phyloP scores from a whole-genome alignment of 108 stramenopile genomes.

The Skeletonema grethae region DNA sequence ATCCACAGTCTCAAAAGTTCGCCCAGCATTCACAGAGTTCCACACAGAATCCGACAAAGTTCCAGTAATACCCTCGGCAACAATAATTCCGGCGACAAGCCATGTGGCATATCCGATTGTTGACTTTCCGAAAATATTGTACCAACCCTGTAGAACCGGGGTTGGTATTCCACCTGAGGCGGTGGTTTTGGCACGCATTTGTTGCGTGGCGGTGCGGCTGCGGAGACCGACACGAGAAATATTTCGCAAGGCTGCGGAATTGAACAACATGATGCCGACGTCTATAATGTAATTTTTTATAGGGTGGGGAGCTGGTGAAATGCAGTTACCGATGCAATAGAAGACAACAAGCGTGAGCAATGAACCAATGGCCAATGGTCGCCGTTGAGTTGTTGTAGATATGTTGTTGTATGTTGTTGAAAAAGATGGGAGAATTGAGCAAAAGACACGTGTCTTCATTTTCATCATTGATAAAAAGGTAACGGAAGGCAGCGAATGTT shows the following conservation, averaged over 20 bases:
- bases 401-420: too few relatives aligned
- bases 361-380: too few relatives aligned
- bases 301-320: too few relatives aligned
- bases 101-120: conserved; percentile 85
- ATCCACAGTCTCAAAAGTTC: conserved; percentile 80
- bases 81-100: conserved; percentile 73
- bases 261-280: conserved; percentile 26
- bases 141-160: conserved; percentile 38
- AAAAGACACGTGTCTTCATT: too few relatives aligned
- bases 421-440: too few relatives aligned
- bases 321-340: too few relatives aligned
- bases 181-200: conserved; percentile 36
- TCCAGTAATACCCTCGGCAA: conserved; percentile 75
- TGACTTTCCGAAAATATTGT: conserved; percentile 76
- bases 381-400: too few relatives aligned
- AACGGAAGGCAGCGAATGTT: too few relatives aligned
- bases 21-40: conserved; percentile 74
- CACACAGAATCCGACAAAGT: conserved; percentile 63
- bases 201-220: conserved; percentile 7
- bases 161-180: conserved; percentile 36
- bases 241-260: conserved; percentile 32
- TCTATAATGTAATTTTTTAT: neutral
- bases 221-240: conserved; percentile 26
- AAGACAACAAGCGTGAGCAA: too few relatives aligned
- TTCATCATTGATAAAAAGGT: too few relatives aligned